Evolutionary conservation across 2,329 filamentous ascomycete species (phyloP).

Genomic region (Emydomyces testavorans): DNA sequence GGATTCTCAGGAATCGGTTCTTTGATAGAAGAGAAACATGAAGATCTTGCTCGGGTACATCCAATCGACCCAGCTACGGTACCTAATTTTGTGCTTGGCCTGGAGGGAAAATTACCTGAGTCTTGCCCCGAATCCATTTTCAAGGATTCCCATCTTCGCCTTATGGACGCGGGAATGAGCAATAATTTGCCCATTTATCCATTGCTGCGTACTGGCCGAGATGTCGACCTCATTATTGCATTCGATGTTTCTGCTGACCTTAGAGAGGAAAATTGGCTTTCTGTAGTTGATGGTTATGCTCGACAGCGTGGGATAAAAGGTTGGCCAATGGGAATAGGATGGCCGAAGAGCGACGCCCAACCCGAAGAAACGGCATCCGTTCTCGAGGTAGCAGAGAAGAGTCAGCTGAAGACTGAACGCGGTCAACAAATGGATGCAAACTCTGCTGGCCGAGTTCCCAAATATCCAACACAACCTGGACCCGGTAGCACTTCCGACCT

Average conservation of each 20-base stretch:
- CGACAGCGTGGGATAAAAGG: conserved; percentile 80
- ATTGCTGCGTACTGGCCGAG: conserved; percentile 70
- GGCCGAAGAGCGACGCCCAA: conserved; percentile 50
- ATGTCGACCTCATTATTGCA: conserved; percentile 80
- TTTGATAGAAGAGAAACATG: conserved; percentile 68
- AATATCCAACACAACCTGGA: conserved; percentile 15
- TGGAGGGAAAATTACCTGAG: conserved; percentile 61
- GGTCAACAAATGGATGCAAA: conserved; percentile 36
- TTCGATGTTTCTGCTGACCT: conserved; percentile 94
- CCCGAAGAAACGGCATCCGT: conserved; percentile 51
- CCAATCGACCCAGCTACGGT: conserved; percentile 85
- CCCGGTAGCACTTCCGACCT: conserved; percentile 41
- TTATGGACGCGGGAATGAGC: conserved; percentile 98
- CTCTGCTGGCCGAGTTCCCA: conserved; percentile 28
- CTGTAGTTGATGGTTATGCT: conserved; percentile 85
- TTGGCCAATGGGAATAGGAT: conserved; percentile 91
- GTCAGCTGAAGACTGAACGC: conserved; percentile 20
- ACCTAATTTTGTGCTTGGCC: conserved; percentile 76
- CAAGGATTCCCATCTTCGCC: conserved; percentile 57
- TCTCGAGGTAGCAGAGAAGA: conserved; percentile 56
- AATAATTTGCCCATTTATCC: conserved; percentile 97
- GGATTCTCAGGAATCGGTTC: conserved; percentile 69
- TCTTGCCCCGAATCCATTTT: conserved; percentile 71
- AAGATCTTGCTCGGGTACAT: conserved; percentile 81
- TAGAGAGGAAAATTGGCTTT: conserved; percentile 90